phyloP scores from a whole-genome alignment of 2,329 filamentous ascomycete genomes.

The Trichocomaceae sp. region DNA sequence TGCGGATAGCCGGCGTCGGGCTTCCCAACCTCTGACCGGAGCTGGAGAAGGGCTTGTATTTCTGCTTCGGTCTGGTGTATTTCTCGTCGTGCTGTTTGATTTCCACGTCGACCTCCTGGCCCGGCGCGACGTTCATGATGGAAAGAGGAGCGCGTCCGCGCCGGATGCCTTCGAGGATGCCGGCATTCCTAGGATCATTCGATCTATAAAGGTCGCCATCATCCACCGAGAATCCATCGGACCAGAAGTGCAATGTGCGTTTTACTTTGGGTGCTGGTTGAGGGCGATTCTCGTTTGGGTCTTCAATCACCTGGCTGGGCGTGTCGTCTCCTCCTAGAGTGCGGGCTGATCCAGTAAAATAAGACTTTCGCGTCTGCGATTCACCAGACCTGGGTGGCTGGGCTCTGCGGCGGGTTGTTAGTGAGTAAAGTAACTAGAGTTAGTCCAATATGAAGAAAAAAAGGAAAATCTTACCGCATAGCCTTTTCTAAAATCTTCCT shows the following conservation, averaged over 20 bases:
- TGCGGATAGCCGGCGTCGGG: conserved; percentile 51
- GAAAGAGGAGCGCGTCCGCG: conserved; percentile 56
- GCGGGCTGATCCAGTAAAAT: conserved; percentile 55
- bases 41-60: conserved; percentile 58
- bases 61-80: conserved; percentile 56
- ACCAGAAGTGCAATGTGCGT: conserved; percentile 58
- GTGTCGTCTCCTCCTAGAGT: conserved; percentile 61
- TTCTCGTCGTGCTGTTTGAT: conserved; percentile 59
- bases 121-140: conserved; percentile 56
- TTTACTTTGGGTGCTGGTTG: conserved; percentile 47
- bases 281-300: conserved; percentile 40
- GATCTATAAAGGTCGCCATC: conserved; percentile 58
- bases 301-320: conserved; percentile 51
- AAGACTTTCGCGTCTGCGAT: conserved; percentile 33
- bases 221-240: conserved; percentile 60
- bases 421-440: neutral
- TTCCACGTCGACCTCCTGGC: conserved; percentile 60
- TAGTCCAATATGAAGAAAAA: neutral
- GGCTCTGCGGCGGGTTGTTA: conserved; percentile 19
- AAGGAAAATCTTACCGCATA: conserved; percentile 25
- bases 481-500: conserved; percentile 47
- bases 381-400: conserved; percentile 37
- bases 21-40: conserved; percentile 57
- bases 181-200: conserved; percentile 57
- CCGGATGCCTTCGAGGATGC: conserved; percentile 57